phyloP scores from a whole-genome alignment of 202 grass and related monocot species.

The Musa balbisiana region DNA sequence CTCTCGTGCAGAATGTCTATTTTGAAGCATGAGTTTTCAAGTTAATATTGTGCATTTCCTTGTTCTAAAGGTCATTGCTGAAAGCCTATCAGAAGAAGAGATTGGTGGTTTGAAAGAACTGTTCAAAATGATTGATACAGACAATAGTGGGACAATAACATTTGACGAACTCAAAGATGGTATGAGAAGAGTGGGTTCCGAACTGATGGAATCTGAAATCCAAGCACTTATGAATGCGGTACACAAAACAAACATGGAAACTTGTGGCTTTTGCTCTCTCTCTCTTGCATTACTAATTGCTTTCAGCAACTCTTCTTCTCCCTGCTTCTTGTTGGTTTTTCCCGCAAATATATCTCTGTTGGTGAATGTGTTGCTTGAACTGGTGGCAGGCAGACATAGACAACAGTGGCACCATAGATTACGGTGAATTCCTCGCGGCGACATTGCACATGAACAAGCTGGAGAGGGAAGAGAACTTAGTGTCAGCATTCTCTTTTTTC shows the following conservation, averaged over 20 bases:
- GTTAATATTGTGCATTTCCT: not conserved
- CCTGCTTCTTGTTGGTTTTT: no score
- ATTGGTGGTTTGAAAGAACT: conserved; percentile 95
- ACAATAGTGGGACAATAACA: conserved; percentile 94
- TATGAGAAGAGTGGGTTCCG: conserved; percentile 90
- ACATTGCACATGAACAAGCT: conserved; percentile 96
- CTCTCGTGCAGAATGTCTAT: not conserved
- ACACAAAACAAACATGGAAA: conserved; percentile 5
- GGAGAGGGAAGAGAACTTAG: conserved; percentile 91
- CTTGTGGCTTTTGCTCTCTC: not conserved
- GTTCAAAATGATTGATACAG: conserved; percentile 98
- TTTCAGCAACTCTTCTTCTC: no score
- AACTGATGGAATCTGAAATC: conserved; percentile 89
- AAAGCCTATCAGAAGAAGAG: conserved; percentile 97
- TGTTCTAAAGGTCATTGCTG: conserved; percentile 73
- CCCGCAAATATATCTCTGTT: no score
- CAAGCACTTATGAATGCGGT: conserved; percentile 90
- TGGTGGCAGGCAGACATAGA: conserved; percentile 80
- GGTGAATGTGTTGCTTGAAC: conserved; percentile 1
- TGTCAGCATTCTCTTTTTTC: conserved; percentile 82
- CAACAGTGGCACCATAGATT: conserved; percentile 86
- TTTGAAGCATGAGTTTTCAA: not conserved
- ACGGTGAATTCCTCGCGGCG: conserved; percentile 88
- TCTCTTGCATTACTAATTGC: not conserved
- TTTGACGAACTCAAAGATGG: conserved; percentile 95